These are phyloP conservation scores for Coleophoma eucalyptorum DNA, from an alignment of 2,329 filamentous ascomycete species.

Conservation along the genomic window DNA sequence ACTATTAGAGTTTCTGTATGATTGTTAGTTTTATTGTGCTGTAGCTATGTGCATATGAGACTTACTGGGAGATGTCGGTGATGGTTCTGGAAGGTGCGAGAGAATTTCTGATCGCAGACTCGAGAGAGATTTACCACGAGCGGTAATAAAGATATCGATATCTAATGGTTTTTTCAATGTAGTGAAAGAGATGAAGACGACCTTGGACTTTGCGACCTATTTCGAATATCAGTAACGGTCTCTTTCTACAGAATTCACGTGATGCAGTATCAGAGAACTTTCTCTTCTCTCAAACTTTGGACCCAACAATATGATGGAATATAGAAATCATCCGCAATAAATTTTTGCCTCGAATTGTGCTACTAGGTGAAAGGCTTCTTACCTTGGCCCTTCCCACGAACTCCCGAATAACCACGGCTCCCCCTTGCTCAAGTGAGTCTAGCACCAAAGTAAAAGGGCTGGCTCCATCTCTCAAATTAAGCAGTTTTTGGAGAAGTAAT, in stretches of 20 bases:
- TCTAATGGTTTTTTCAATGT: slow-evolving; percentile 46
- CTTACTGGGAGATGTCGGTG: slow-evolving; percentile 33
- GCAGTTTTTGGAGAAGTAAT: slow-evolving; percentile 75
- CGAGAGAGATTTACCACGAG: slow-evolving; percentile 53
- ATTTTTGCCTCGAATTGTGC: no score
- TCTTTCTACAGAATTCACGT: no score
- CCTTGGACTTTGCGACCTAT: not conserved
- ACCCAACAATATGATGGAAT: not conserved
- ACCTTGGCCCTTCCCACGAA: slow-evolving; percentile 72
- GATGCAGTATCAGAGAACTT: no score
- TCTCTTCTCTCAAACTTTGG: not conserved
- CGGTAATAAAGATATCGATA: slow-evolving; percentile 65
- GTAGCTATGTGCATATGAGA: slow-evolving; percentile 1
- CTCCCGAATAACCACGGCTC: slow-evolving; percentile 65
- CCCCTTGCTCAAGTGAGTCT: slow-evolving; percentile 81
- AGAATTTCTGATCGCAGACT: slow-evolving; percentile 57
- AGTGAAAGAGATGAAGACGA: not conserved
- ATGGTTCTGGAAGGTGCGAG: slow-evolving; percentile 33
- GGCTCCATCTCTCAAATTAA: slow-evolving; percentile 72
- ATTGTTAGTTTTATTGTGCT: slow-evolving; percentile 2
- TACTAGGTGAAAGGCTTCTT: no score
- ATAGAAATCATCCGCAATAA: no score
- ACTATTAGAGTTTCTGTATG: slow-evolving; percentile 66
- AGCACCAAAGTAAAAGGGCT: slow-evolving; percentile 85
- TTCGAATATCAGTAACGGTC: no score